Evolutionary conservation across 2,329 filamentous ascomycete species (phyloP), one percentile per base, ranked within the genome.

Genomic region (Xylaria sp.): DNA sequence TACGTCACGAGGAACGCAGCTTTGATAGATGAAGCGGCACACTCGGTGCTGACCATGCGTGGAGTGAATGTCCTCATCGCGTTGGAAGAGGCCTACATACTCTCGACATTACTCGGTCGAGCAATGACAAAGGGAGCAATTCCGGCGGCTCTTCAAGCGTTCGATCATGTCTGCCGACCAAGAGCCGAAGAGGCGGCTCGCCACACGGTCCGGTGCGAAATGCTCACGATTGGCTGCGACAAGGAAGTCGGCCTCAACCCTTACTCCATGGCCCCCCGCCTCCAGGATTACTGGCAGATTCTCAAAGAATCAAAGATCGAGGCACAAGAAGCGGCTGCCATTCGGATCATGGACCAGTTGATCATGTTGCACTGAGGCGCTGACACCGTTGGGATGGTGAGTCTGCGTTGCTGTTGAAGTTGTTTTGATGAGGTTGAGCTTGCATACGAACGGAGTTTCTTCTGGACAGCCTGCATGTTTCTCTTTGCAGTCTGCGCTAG

Each of bases 1-100:
- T 71, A 69, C 56, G 65, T 64, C 1, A 64, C 61, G 2, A 57
- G 55, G 1, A 68, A 67, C 50, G 64, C 65, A 16, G 67, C 61
- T 19, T 61, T 72, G 8, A 61, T 72, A 23, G 69, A 68, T 35
- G 65, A 67, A 52, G 65, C 69, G 0, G 70, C 70, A 1, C 67
- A 69, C 52, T 67, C 66, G 19, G 65, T 66, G 55, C 51, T 67
- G 1, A 63, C 67, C 2, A 65, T 67, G 47, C 68, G 65, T 13
- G 62, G 63, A 2, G 63, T 64, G 1, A 59, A 54, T 46, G 46
- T 58, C 7, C 55, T 62, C 9, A 52, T 69, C 23, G 66, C 65
- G 7, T 39, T 70, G 19, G 70, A 72, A 59, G 65, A 72, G 54
- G 70, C 67, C 1, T 60, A 71, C 34, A 57, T 71, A 9, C 64